Base-by-base conservation (phyloP, 306 rosid species). In the Mimosa pudica region DNA sequence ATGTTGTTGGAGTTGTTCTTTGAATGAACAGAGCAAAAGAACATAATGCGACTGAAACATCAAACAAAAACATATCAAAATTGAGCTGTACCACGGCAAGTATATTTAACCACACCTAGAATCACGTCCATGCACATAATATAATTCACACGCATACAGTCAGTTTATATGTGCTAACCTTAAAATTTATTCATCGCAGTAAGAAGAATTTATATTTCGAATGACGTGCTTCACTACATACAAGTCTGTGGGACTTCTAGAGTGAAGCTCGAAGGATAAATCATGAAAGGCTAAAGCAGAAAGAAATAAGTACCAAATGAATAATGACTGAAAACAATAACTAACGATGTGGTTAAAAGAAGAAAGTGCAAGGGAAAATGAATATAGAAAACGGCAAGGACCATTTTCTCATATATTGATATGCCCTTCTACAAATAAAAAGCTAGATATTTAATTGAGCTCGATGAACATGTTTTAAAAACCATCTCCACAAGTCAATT, bases 1-100 rank as follows among this genome's bases (percentile, higher is more conserved):
- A 69, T 94, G 98, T 72, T 92, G 98, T 61, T 94, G 98, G 66
- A 94, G 89, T 82, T 94, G 97, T 58, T 94, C 98, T 90, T 92
- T 94, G 83, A 94, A 94, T 49, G 98, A 94, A 81, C 98, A 94
- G 44, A 94, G 94, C 88, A 94, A 73, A 74, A 94, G 80, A 85
- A 94, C 97, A 77, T 94, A 94, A 81, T 94, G 94, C 20, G 97
- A 89, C 98, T 94, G 82, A 87, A 79, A 32, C 68, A 84, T 10
- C 20, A 81, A 80, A 48, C 4, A 88, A 6, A 10, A 84, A 83
- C 68, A 33, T 13, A 76, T 77, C 44, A 81, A 52, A 46, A 75
- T 17, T 24, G 11, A 17, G 49, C 64, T 13, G 1, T n/a, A 71
- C 70, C 63, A 77, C 5, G 51, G 51, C 10, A 10, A 48, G 48